Conservation (phyloP, 306 rosid genomes). For the Potentilla sterilis region DNA sequence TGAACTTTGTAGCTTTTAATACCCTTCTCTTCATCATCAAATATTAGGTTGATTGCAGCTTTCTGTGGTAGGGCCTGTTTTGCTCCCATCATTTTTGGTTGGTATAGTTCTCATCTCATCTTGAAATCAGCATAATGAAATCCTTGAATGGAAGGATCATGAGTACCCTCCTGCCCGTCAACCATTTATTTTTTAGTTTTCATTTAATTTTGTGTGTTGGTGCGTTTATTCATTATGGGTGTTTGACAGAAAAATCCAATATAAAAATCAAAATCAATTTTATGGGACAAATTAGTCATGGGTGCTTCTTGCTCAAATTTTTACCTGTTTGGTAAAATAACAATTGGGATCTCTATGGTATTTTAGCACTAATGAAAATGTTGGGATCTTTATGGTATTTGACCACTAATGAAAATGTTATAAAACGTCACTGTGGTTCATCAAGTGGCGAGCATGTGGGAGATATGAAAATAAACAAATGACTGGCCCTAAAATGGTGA, state of each 20-base stretch:
- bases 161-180: not conserved
- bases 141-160: not conserved
- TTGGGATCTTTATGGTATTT: not conserved
- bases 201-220: not conserved
- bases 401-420: not conserved
- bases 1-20: slow-evolving; percentile 17
- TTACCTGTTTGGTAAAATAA: not conserved
- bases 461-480: not conserved
- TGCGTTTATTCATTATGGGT: not conserved
- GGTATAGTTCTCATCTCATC: not conserved
- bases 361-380: not conserved
- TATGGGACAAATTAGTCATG: too few species aligned
- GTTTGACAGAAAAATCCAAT: not conserved
- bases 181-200: not conserved
- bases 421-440: not conserved
- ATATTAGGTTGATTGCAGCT: slow-evolving; percentile 29
- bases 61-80: slow-evolving; percentile 27
- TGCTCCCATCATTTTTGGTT: slow-evolving; percentile 26
- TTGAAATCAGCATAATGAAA: not conserved
- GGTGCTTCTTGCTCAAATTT: not conserved
- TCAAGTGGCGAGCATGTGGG: not conserved
- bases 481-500: not conserved
- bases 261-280: too few species aligned
- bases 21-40: slow-evolving; percentile 6
- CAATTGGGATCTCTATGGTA: not conserved